Conservation (phyloP, 305 asterid genomes). For the Salvia sclarea region DNA sequence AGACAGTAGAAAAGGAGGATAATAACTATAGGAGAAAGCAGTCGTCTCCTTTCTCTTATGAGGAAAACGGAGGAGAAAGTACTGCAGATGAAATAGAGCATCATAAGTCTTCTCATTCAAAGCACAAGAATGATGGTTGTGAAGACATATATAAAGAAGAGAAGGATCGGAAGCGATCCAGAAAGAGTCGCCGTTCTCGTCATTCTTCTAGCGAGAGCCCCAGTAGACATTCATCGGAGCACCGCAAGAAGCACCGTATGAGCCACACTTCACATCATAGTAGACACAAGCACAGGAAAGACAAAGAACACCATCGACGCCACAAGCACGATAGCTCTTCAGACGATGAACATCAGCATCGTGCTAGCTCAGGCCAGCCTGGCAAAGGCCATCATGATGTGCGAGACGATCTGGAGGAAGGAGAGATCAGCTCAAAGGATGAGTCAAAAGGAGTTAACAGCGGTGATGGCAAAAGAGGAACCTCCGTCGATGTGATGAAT, state of each 20-base stretch:
- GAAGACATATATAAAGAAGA: slow-evolving; percentile 36
- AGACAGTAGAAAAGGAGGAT: slow-evolving; percentile 30
- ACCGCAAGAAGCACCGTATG: slow-evolving; percentile 45
- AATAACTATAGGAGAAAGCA: slow-evolving; percentile 38
- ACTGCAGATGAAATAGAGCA: slow-evolving; percentile 41
- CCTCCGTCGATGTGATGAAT: slow-evolving; percentile 38
- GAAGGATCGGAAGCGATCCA: slow-evolving; percentile 43
- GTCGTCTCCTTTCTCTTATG: slow-evolving; percentile 35
- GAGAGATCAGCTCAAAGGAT: slow-evolving; percentile 71
- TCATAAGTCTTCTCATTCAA: slow-evolving; percentile 38
- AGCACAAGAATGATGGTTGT: slow-evolving; percentile 26
- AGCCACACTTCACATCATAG: slow-evolving; percentile 44
- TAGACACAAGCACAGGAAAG: slow-evolving; percentile 35
- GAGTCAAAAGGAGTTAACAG: slow-evolving; percentile 44
- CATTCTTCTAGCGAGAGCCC: slow-evolving; percentile 42
- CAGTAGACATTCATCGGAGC: slow-evolving; percentile 42
- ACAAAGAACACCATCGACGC: slow-evolving; percentile 29
- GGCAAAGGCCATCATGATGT: slow-evolving; percentile 29
- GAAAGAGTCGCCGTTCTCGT: slow-evolving; percentile 51
- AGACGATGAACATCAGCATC: slow-evolving; percentile 35
- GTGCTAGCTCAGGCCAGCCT: slow-evolving; percentile 17
- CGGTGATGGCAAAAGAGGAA: slow-evolving; percentile 43
- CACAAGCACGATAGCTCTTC: slow-evolving; percentile 45
- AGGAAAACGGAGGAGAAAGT: slow-evolving; percentile 31
- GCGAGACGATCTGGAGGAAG: slow-evolving; percentile 68